Percentiles rank a stretch among this genome's conserved stretches.
phyloP scores from a whole-genome alignment of 2,329 filamentous ascomycete species.

The Coniella lustricola region DNA sequence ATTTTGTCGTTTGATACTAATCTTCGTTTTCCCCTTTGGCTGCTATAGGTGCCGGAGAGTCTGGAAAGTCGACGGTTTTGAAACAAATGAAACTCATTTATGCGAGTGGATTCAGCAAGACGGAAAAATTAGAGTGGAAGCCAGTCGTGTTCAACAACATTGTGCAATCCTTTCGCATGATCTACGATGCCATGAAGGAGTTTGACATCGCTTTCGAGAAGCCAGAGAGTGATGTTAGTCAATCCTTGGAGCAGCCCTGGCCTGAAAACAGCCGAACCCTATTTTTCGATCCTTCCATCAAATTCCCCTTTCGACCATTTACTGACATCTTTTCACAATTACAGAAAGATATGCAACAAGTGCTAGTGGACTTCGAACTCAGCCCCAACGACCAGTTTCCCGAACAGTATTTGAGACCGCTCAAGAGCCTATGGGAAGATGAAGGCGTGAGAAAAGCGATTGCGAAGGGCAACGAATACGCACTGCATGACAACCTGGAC shows the following conservation, averaged over 20 bases:
- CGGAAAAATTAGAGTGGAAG: constrained; percentile 87
- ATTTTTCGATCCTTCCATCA: neutral
- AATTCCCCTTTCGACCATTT: neutral
- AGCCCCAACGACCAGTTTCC: constrained; percentile 76
- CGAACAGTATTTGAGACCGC: constrained; percentile 67
- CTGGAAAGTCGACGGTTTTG: constrained; percentile 90
- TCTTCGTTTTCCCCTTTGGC: neutral
- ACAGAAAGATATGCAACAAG: constrained; percentile 69
- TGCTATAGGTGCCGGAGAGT: constrained; percentile 71
- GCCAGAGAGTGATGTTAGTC: constrained; percentile 68
- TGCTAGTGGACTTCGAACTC: constrained; percentile 77
- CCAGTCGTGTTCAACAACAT: constrained; percentile 95
- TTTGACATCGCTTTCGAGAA: constrained; percentile 73
- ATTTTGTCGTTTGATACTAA: no score
- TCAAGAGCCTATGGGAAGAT: constrained; percentile 80
- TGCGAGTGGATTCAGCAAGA: constrained; percentile 80
- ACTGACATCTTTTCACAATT: constrained; percentile 6
- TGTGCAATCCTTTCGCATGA: constrained; percentile 82
- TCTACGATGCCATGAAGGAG: constrained; percentile 86
- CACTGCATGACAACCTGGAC: constrained; percentile 87
- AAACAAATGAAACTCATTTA: constrained; percentile 99
- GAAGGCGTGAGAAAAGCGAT: constrained; percentile 80
- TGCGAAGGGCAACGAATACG: constrained; percentile 89
- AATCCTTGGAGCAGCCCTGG: no score
- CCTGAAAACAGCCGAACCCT: no score